Evolutionary conservation across 768 basidiomycete genomes (phyloP), one percentile per base, ranked within the genome.

Genomic region (Coprinopsis sp.): DNA sequence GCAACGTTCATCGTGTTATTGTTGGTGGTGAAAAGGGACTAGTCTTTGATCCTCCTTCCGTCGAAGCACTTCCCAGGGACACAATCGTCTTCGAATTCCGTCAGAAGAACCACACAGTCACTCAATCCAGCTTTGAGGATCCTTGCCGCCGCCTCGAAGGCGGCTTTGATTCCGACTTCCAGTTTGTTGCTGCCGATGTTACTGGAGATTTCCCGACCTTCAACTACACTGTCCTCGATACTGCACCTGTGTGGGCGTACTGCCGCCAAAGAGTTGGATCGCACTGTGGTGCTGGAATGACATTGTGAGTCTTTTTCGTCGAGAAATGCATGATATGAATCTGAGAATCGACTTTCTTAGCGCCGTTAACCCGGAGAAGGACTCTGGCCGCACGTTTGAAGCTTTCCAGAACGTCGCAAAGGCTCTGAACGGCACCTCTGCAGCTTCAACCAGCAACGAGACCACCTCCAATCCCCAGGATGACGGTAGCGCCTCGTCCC

Each of bases 91-190:
- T 85, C 65, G 70, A 78, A 59, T 84, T 84, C 75, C 74, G 74
- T 45, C 69, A 72, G 58, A 83, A 82, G 73, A 85, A 84, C 64
- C 82, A 84, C 66, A 76, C 77, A 6, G 79, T 80, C 19, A 80
- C 79, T 18, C 79, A 83, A 62, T 77, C 78, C 8, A 67, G 76
- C 3, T 84, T 85, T 60, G 74, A 67, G 34, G 72, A 74, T 40
- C 82, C 82, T 40, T 84, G 82, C 65, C 63, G 66, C 42, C 68
- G 63, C 31, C 57, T 77, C 44, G 67, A 67, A 46, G 63, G 55
- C 24, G 69, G 65, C 24, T 76, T 82, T 60, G 73, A 81, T 63
- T 76, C 78, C 55, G 74, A 74, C 49, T 81, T 83, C 78, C 78
- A 58, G 58, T 76, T 61, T 14, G 78, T 82, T 27, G 61, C 62